Evolutionary conservation across 805 yeast genomes (phyloP), one percentile per base, ranked within the genome.

Genomic region (Yarrowia osloensis): DNA sequence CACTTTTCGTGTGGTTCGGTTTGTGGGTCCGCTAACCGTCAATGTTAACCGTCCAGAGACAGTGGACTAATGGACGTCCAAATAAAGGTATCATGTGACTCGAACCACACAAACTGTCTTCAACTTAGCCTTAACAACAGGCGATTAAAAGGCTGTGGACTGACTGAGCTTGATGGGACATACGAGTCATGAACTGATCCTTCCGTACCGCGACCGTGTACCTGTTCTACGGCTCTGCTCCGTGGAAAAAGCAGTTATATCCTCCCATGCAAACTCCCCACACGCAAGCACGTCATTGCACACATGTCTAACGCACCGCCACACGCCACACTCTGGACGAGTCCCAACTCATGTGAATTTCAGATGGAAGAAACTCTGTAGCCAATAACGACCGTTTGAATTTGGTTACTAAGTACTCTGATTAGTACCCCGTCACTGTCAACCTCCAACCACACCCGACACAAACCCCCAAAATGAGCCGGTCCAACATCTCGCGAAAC

Each of bases 361-460:
- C 59, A 52, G 7, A 21, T 13, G 24, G 42, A 31, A 50, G 61
- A 54, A 54, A 54, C 62, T 54, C 24, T 54, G 62, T 40, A 57
- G 63, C 63, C 63, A 57, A 57, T 57, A 37, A n/a, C 46, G n/a
- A 22, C 28, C 21, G 24, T 59, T 47, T 19, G 29, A 44, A 15
- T 39, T 29, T 50, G 13, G 66, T 61, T 47, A 61, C 54, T 17
- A 61, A 61, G 54, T 8, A 21, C 29, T 24, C 9, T 9, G n/a
- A 26, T 46, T 17, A 46, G 22, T 49, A 11, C 28, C 28, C 35
- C 21, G 57, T 31, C 19, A 17, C 44, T 7, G 33, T 37, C 33
- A 17, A 39, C 29, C 28, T n/a, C 28, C 50, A 44, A 46, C 21
- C 19, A 12, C 52, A 9, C 46, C 7, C 31, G 31, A 29, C 28